Evolutionary conservation across 441 rosid genomes (phyloP).

Genomic region (Flueggea neowawraea): DNA sequence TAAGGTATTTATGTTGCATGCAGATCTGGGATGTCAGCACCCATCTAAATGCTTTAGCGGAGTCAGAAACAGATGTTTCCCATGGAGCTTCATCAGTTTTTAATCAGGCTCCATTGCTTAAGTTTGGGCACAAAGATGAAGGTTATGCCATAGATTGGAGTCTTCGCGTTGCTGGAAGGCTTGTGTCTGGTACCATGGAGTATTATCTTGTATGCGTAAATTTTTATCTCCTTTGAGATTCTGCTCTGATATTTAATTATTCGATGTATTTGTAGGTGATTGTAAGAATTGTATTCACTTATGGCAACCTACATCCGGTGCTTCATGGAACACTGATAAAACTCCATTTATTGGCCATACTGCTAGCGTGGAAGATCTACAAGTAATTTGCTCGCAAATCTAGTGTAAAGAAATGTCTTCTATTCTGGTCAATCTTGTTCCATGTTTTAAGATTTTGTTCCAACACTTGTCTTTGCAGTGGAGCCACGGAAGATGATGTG

Average conservation of each 20-base stretch:
- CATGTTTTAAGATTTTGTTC: slow-evolving; percentile 10
- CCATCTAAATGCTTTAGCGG: slow-evolving; percentile 78
- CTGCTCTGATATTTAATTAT: too few species aligned
- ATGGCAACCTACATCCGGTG: slow-evolving; percentile 85
- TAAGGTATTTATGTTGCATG: slow-evolving; percentile 11
- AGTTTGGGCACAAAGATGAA: slow-evolving; percentile 92
- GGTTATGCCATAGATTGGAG: slow-evolving; percentile 97
- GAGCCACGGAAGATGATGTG: slow-evolving; percentile 81
- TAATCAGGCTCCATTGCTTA: slow-evolving; percentile 72
- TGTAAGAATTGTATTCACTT: slow-evolving; percentile 76
- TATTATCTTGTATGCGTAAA: too few species aligned
- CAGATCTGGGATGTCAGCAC: slow-evolving; percentile 89
- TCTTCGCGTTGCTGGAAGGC: slow-evolving; percentile 78
- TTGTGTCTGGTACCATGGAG: slow-evolving; percentile 60
- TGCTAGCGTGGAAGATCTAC: slow-evolving; percentile 93
- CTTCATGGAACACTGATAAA: slow-evolving; percentile 78
- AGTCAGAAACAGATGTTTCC: slow-evolving; percentile 53
- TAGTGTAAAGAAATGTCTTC: slow-evolving; percentile 6
- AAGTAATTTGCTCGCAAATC: slow-evolving; percentile 33
- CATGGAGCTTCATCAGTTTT: slow-evolving; percentile 54
- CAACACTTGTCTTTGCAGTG: slow-evolving; percentile 48
- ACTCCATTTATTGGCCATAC: slow-evolving; percentile 71
- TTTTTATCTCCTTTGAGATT: too few species aligned
- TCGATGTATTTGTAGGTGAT: slow-evolving; percentile 50
- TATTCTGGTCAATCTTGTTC: background rate